A percentile compares a stretch with the other conserved stretches of the same genome.
These are phyloP conservation scores for Knufia fluminis DNA, from an alignment of 2,329 filamentous ascomycete species.

Conservation along the genomic window DNA sequence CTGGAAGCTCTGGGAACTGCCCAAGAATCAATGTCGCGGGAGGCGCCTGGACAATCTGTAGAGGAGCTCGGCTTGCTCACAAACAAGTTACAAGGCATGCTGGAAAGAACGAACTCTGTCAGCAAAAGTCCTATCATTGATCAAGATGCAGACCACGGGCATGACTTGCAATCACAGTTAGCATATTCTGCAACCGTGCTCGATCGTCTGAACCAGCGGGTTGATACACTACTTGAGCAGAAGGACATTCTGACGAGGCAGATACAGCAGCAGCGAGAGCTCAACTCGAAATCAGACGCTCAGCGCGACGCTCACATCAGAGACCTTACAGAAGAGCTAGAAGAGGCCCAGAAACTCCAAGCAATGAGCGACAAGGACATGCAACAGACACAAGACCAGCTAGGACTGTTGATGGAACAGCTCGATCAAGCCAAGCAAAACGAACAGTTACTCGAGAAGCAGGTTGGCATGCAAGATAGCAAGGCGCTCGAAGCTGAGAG, in stretches of 20 bases:
- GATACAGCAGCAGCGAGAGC: constrained; percentile 87
- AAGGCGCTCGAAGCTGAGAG: constrained; percentile 20
- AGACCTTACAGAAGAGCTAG: constrained; percentile 38
- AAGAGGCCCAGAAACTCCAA: constrained; percentile 58
- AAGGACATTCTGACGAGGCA: constrained; percentile 82
- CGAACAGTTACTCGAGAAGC: constrained; percentile 27
- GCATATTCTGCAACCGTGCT: constrained; percentile 69
- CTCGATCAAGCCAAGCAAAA: constrained; percentile 34
- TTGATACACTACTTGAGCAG: constrained; percentile 73
- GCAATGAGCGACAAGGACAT: constrained; percentile 41
- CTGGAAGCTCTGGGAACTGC: constrained; percentile 53
- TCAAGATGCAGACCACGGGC: constrained; percentile 49
- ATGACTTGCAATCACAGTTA: constrained; percentile 58
- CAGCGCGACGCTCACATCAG: constrained; percentile 42
- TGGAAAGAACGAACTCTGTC: constrained; percentile 39
- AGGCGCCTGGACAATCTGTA: constrained; percentile 35
- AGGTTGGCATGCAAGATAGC: constrained; percentile 26
- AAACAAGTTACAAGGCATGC: constrained; percentile 51
- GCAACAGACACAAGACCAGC: constrained; percentile 32
- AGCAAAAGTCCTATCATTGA: constrained; percentile 41
- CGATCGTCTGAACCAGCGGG: constrained; percentile 65
- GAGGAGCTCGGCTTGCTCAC: constrained; percentile 55
- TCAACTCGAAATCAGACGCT: constrained; percentile 76
- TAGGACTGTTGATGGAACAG: constrained; percentile 35
- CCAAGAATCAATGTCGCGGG: constrained; percentile 37